A percentile compares a stretch with the other conserved stretches of the same genome.
phyloP scores from a whole-genome alignment of 768 basidiomycete species.

The Lentinula edodes region DNA sequence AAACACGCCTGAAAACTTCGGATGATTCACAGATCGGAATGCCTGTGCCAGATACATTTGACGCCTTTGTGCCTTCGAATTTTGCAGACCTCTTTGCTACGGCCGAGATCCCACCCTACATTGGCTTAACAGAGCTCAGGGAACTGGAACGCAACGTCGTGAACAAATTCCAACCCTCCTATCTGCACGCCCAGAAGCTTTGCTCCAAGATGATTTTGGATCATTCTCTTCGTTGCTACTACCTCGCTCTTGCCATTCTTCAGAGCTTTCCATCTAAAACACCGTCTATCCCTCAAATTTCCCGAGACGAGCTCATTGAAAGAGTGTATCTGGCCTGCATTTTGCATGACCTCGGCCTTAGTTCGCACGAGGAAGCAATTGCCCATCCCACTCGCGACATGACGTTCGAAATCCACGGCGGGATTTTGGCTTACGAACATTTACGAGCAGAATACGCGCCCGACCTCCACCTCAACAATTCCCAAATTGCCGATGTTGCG shows the following conservation, averaged over 20 bases:
- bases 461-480: not conserved
- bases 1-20: not conserved
- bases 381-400: slow-evolving; percentile 11
- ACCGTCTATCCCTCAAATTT: not conserved
- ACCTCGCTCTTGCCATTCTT: not conserved
- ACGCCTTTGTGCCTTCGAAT: not conserved
- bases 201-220: not conserved
- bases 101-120: not conserved
- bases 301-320: not conserved
- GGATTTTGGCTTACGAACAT: slow-evolving; percentile 14
- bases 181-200: not conserved
- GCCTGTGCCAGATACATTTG: slow-evolving; percentile 1
- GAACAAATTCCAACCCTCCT: not conserved
- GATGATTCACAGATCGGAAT: not conserved
- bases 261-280: not conserved
- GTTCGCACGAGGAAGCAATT: not conserved
- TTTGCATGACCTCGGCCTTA: slow-evolving; percentile 13
- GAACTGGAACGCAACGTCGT: not conserved
- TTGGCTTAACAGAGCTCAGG: not conserved
- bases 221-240: not conserved
- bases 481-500: slow-evolving; percentile 13
- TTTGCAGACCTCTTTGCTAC: not conserved
- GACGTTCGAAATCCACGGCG: slow-evolving; percentile 13
- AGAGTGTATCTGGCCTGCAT: slow-evolving; percentile 11
- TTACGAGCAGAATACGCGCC: slow-evolving; percentile 6